These are phyloP conservation scores for Pseudozyma pruni DNA, from an alignment of 1,284 basidiomycete genomes.

Conservation along the genomic window DNA sequence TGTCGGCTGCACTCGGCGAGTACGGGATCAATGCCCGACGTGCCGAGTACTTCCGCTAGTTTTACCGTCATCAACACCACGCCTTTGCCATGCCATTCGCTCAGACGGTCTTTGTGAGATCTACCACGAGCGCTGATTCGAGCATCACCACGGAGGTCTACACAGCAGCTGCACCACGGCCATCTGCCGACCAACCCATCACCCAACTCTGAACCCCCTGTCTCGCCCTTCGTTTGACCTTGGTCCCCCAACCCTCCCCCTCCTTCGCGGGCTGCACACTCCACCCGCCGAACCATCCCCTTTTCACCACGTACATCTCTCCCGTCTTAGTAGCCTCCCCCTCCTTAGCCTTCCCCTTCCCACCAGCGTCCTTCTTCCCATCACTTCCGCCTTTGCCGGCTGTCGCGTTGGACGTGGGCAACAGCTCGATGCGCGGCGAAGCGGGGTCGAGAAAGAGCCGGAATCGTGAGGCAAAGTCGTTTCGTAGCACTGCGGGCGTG, in stretches of 20 bases:
- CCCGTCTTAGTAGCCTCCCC: not conserved
- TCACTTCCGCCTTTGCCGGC: constrained; percentile 9
- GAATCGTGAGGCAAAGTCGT: constrained; percentile 17
- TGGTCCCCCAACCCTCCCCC: constrained; percentile 5
- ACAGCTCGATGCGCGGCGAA: constrained; percentile 23
- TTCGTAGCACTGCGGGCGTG: not conserved
- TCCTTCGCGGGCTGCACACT: constrained; percentile 15
- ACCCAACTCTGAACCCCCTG: constrained; percentile 10
- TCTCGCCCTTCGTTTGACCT: constrained; percentile 4
- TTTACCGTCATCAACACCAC: not conserved
- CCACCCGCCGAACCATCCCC: constrained; percentile 36
- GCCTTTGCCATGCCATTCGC: constrained; percentile 1
- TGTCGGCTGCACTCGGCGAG: constrained; percentile 88
- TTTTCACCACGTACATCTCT: constrained; percentile 24
- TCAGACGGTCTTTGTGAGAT: no score
- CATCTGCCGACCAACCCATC: constrained; percentile 24
- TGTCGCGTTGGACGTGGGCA: constrained; percentile 3
- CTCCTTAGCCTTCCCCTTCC: constrained; percentile 7
- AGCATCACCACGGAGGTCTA: no score
- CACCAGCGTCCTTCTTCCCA: constrained; percentile 7
- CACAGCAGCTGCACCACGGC: not conserved
- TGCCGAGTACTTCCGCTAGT: constrained; percentile 64
- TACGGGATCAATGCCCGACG: constrained; percentile 75
- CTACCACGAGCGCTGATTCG: no score
- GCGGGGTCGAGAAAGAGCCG: constrained; percentile 19